Evolutionary conservation across 768 basidiomycete genomes (phyloP), one percentile per base, ranked within the genome.

Genomic region (Cyclocybe aegerita): DNA sequence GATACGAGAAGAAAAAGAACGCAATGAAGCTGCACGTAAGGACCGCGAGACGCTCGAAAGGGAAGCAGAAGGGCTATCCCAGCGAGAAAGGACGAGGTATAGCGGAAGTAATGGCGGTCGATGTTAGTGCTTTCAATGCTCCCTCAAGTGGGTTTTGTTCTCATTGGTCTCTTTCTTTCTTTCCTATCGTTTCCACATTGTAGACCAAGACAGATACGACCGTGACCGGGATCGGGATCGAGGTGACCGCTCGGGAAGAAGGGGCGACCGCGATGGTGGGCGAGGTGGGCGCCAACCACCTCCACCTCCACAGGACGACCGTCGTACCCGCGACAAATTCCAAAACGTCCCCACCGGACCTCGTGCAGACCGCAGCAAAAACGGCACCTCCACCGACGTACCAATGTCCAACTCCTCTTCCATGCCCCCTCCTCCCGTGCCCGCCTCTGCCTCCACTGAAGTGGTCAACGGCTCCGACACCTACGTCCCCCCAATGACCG

Each of bases 281-380:
- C 62, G 69, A 44, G 70, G 67, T 56, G 69, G 70, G 56, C 56
- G 73, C 44, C 62, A 72, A 58, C 60, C 73, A 54, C 69, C 73
- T 56, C 63, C 74, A 49, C 58, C 65, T 53, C 44, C 67, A 52
- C 45, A 69, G 55, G 66, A 67, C 62, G 60, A 68, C 50, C 67
- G 70, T 36, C 61, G 61, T 23, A 57, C 63, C 42, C 73, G 75
- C 46, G 68, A 71, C 23, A 74, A 74, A 1, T 88, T 77, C 63
- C 79, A 83, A 59, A 87, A 86, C 52, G 77, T 91, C 7, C 93
- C 93, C 3, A 90, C 89, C 3, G 93, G 85, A 4, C 92, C 94
- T 52, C 86, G 91, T 32, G 89, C 89, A 34, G 86, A 86, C 56
- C 79, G 90, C 15, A 65, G 70, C 48, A 85, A 81, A 56, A 61